These are phyloP conservation scores for Pseudomonodictys pantanalensis DNA, from an alignment of 495 filamentous ascomycete genomes.

Conservation along the genomic window DNA sequence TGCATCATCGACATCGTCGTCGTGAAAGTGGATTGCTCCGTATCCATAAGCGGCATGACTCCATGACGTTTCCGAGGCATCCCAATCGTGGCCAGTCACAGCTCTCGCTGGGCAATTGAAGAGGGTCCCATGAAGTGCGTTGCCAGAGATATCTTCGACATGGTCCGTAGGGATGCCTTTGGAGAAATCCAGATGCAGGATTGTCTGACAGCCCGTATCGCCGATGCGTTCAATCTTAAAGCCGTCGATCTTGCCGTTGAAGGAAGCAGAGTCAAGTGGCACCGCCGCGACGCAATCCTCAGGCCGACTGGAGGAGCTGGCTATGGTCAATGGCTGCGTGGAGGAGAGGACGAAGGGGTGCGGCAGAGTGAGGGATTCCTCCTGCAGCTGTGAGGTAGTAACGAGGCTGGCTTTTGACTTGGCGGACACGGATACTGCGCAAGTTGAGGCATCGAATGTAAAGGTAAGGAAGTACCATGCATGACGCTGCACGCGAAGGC, in stretches of 20 bases:
- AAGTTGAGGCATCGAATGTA: background rate
- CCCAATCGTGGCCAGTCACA: background rate
- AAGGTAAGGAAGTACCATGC: background rate
- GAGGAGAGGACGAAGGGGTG: background rate
- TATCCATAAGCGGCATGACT: background rate
- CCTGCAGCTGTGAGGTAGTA: background rate
- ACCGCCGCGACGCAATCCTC: background rate
- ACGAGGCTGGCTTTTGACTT: background rate
- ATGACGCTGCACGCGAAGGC: background rate
- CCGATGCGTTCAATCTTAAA: background rate
- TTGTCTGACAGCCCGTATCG: background rate
- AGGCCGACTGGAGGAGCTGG: background rate
- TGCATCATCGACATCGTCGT: slow-evolving; percentile 6
- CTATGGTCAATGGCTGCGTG: background rate
- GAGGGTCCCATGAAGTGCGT: background rate
- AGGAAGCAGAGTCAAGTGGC: background rate
- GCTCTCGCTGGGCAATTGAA: background rate
- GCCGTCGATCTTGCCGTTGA: slow-evolving; percentile 16
- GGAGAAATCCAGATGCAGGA: background rate
- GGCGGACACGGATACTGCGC: background rate
- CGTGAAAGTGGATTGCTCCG: slow-evolving; percentile 8
- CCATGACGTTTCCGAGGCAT: background rate
- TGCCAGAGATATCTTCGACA: background rate
- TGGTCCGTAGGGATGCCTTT: background rate
- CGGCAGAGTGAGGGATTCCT: background rate